Base-by-base conservation (phyloP, 1,139 yeast genomes). In the Pichia sp. region DNA sequence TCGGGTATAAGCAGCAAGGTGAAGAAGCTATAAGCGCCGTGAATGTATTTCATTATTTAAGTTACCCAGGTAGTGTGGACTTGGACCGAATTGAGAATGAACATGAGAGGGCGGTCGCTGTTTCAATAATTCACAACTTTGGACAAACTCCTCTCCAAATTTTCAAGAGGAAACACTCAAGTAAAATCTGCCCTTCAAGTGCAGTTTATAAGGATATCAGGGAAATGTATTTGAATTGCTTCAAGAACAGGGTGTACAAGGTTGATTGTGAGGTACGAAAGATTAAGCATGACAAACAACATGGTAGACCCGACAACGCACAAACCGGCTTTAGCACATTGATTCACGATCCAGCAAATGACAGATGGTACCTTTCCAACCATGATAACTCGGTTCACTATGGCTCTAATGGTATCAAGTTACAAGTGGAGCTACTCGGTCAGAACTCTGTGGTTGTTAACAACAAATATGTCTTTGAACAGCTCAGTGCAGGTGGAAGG, bases 111-210 rank as follows among this genome's bases (percentile, higher is more conserved):
- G 66, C 77, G 26, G 91, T 94, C 1, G 69, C 79, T 3, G 80
- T 85, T 22, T 88, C 94, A 2, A 81, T 82, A 52, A 85, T 85
- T 32, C 88, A 85, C 52, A 85, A 85, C 55, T 85, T 85, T 64
- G 96, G 96, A 0, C 96, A 85, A 54, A 85, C 94, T 0, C 96
- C 96, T 1, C 53, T 69, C 32, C 83, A 80, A 47, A 61, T 85
- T 11, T 84, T 85, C 49, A 62, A 59, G 9, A 68, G 66, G 38
- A 77, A 86, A 0, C 95, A 85, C 55, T 77, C 81, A 1, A 45
- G 52, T 27, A 66, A 69, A 33, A 32, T 17, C 8, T 16, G n/a
- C 1, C 18, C 15, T 3, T 12, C 19, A 62, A 29, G 61, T 58
- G 22, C 32, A 16, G 32, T 52, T 1, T 27, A 22, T 11, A 39